Evolutionary conservation across 768 basidiomycete genomes (phyloP), one percentile per base, ranked within the genome.

Genomic region (Suillus weaverae): DNA sequence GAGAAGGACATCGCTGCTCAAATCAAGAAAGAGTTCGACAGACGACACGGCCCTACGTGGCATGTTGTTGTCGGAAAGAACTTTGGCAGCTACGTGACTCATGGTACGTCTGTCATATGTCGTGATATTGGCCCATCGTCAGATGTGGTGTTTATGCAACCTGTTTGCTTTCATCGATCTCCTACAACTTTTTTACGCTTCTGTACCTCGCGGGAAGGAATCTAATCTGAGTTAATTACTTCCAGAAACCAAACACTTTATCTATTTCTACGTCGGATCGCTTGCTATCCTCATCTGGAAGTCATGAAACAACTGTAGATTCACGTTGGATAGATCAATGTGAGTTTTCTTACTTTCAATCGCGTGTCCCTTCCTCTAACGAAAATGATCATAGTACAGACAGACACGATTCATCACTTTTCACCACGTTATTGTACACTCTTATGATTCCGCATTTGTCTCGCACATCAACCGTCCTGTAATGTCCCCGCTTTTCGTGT

Each of bases 41-140:
- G 88, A 80, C 83, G 90, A 78, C 89, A 94, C 70, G 94, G 94
- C 32, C 88, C 93, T 63, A 97, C 96, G 70, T 99, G 97, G 97
- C 97, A 99, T 77, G 95, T 95, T 77, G 95, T 99, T 69, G 97
- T 97, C 60, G 97, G 97, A 66, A 98, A 97, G 84, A 97, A 98
- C 82, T 98, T 97, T 86, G 96, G 96, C 60, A 94, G 92, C 80
- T 98, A 96, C 75, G 96, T 98, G 50, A 97, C 96, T 53, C 96
- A 97, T 73, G 96, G 95, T 97, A 70, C 71, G 89, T 78, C 38
- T 62, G 65, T 33, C 64, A 62, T 63, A 30, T 26, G 18, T 20
- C 32, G 30, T 41, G 6, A 13, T 35, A 11, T n/a, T 22, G 61
- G 26, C 39, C 38, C 39, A 57, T 30, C 57, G 39, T 3, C 11